Evolutionary conservation across 331 rosid genomes (phyloP), one percentile per base, ranked within the genome.

Genomic region (Pyracantha coccinea): DNA sequence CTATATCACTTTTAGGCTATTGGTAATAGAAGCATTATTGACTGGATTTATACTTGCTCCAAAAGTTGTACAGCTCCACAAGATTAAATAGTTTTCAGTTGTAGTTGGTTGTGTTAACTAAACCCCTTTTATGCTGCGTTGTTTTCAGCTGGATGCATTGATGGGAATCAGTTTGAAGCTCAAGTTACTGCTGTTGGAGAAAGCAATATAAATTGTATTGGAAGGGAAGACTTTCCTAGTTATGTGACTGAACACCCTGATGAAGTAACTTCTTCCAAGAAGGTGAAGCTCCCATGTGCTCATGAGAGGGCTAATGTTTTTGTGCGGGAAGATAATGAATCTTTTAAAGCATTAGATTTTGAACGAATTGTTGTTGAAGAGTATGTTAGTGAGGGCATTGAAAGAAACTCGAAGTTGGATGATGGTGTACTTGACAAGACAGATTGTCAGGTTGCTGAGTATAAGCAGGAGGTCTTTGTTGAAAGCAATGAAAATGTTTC

Each of bases 161-260:
- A 69, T 28, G 71, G 25, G 64, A 60, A 44, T n/a, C 70, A 74
- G 61, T 17, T 53, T 28, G 77, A 65, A 27, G 77, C 70, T 65
- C 69, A 19, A 44, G 32, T 5, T 17, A n/a, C 19, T 13, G 1
- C 31, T 4, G 44, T 44, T 13, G 70, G 68, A 27, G 50, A 55
- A 44, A 74, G 69, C n/a, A 7, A 62, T 52, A 19, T 8, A 61
- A n/a, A 28, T 61, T 12, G 28, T 44, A 28, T 62, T 44, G 61
- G 60, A 12, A 52, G 6, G 65, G 15, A 4, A 27, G 62, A 44
- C 21, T 25, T 21, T 15, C 7, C 8, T 47, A 47, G 54, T 44
- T 23, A 21, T 74, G 44, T 1, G 29, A 61, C 4, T 60, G 52
- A 77, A 45, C 23, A 69, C 35, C 63, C 62, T 28, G 69, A 47